Base-by-base conservation (phyloP, 768 basidiomycete genomes). In the Amanita molliuscula region DNA sequence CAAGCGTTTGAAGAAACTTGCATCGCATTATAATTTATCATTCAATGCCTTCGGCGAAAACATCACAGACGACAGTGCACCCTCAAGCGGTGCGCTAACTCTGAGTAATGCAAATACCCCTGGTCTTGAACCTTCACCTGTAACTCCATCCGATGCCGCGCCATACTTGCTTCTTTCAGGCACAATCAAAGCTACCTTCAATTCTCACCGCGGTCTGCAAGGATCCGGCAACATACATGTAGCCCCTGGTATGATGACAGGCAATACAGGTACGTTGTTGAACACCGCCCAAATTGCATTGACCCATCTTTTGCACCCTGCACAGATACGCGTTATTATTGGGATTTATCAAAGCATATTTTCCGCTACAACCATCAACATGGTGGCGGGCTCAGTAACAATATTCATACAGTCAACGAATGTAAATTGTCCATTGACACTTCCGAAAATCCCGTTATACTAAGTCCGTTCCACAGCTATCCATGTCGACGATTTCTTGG, bases 391-490 rank as follows among this genome's bases (percentile, higher is more conserved):
- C 55, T 55, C 18, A 25, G 68, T 20, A 64, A 63, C 44, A 72
- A 73, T 1, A 64, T 81, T n/a, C 87, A 88, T 61, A 84, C 84
- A 2, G 76, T 87, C 23, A 76, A 88, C 51, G 87, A 88, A 72
- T 72, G 83, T 82, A 58, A 58, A 76, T 59, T 9, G 28, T 47
- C 45, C 37, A 29, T 4, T 11, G 31, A 15, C 33, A 16, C 23
- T 47, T 13, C 13, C 13, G 18, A 31, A 41, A 48, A 11, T 18
- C 45, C 42, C 13, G 28, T 9, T 18, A 18, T 31, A 29, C 54
- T 62, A 41, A 61, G 52, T 15, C 31, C 18, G 29, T 48, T 31
- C 6, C 34, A 15, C 50, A 84, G 84, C 67, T 20, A 64, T 81
- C 16, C 55, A 65, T 8, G 70, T 69, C 1, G 73, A 77, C 51